Conservation (phyloP, 352 stramenopile genomes). For the Blastocystis hominis region DNA sequence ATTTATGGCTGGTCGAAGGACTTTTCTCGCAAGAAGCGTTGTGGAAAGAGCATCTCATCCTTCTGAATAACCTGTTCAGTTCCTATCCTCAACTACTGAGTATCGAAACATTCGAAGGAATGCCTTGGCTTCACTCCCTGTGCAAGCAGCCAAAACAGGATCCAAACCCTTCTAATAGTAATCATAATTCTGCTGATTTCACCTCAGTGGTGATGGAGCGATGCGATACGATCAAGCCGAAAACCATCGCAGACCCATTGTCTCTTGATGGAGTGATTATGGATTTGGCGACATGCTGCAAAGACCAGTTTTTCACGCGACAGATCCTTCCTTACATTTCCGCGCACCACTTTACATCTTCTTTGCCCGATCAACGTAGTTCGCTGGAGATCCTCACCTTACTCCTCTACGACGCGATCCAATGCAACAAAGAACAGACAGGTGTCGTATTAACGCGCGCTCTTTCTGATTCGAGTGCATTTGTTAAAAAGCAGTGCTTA, state of each 20-base stretch:
- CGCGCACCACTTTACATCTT: not conserved
- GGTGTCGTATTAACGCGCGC: not conserved
- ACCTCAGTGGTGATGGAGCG: not conserved
- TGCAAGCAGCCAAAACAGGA: not conserved
- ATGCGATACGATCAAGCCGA: not conserved
- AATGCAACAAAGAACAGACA: not conserved
- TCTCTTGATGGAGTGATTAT: not conserved
- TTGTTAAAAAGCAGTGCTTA: not conserved
- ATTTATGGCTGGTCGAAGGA: not conserved
- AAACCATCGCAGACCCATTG: not conserved
- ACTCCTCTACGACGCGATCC: not conserved
- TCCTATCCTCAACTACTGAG: not conserved
- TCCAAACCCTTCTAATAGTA: not conserved
- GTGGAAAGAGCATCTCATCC: not conserved
- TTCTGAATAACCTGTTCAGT: not conserved
- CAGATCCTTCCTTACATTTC: not conserved
- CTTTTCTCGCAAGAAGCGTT: not conserved
- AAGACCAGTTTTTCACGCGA: not conserved
- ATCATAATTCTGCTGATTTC: not conserved
- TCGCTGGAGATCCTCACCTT: not conserved
- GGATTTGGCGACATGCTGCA: not conserved
- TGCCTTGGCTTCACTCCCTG: not conserved
- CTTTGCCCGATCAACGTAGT: not conserved
- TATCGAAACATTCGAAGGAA: not conserved
- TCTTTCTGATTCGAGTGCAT: not conserved